Evolutionary conservation across 768 basidiomycete species (phyloP).

Genomic region (Russula sp.): DNA sequence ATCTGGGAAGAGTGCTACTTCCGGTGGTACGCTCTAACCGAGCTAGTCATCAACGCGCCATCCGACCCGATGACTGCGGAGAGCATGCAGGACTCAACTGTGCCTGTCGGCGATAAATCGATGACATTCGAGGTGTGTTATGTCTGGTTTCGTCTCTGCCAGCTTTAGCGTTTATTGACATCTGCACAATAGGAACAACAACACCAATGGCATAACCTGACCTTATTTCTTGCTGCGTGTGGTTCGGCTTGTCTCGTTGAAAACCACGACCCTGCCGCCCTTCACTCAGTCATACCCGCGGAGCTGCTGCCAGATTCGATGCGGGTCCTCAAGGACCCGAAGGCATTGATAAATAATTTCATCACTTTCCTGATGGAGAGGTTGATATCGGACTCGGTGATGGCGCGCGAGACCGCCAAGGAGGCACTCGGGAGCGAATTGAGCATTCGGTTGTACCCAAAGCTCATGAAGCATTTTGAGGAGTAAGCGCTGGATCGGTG

Average conservation of each 20-base stretch:
- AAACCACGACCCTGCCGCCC: conserved; percentile 42
- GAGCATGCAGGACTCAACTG: conserved; percentile 28
- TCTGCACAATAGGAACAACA: conserved; percentile 55
- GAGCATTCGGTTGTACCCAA: conserved; percentile 59
- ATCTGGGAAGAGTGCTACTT: conserved; percentile 82
- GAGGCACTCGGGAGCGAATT: conserved; percentile 80
- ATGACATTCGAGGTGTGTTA: conserved; percentile 36
- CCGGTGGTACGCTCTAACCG: conserved; percentile 63
- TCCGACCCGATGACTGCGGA: conserved; percentile 29
- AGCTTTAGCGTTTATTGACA: conserved; percentile 16
- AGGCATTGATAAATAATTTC: conserved; percentile 56
- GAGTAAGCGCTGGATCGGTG: conserved; percentile 43
- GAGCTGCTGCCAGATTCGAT: conserved; percentile 65
- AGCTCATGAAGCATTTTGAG: conserved; percentile 65
- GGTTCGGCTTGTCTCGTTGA: conserved; percentile 60
- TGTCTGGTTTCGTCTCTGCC: not conserved
- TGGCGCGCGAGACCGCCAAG: conserved; percentile 70
- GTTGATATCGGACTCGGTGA: conserved; percentile 54
- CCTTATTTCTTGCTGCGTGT: conserved; percentile 70
- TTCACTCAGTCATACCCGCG: conserved; percentile 49
- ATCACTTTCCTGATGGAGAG: conserved; percentile 63
- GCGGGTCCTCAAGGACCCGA: conserved; percentile 55
- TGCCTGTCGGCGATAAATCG: conserved; percentile 33
- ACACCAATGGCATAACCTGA: conserved; percentile 81
- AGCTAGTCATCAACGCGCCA: conserved; percentile 43